A percentile compares a stretch with the other conserved stretches of the same genome.
phyloP scores from a whole-genome alignment of 192 early-diverging fungal species.

The Gamsiella multidivaricata region DNA sequence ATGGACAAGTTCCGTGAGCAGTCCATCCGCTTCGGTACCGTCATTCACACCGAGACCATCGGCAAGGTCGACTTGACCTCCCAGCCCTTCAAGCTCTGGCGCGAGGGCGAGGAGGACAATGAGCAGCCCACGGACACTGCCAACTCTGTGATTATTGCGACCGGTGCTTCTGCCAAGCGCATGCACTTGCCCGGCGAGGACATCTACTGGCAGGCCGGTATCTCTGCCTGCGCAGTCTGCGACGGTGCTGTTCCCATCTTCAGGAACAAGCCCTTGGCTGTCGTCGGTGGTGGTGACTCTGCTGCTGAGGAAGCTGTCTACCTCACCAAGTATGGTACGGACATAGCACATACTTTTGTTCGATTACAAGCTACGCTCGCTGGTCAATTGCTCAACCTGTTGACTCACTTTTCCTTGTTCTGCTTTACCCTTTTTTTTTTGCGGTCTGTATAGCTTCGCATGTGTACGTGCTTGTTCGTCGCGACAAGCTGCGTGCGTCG shows the following conservation, averaged over 20 bases:
- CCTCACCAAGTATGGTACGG: slow-evolving; percentile 90
- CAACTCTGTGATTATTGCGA: slow-evolving; percentile 91
- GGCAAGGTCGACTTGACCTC: slow-evolving; percentile 82
- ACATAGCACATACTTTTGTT: not conserved
- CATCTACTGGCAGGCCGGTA: slow-evolving; percentile 97
- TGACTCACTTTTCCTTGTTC: not conserved
- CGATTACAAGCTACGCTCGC: no score
- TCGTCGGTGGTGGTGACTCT: slow-evolving; percentile 97
- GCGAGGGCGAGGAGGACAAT: slow-evolving; percentile 80
- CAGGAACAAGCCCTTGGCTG: slow-evolving; percentile 93
- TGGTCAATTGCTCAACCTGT: no score
- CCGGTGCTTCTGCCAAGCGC: slow-evolving; percentile 98
- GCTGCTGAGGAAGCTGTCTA: slow-evolving; percentile 97
- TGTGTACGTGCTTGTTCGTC: slow-evolving; percentile 93
- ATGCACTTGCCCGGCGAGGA: slow-evolving; percentile 92
- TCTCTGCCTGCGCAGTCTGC: slow-evolving; percentile 99
- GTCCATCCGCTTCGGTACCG: slow-evolving; percentile 88
- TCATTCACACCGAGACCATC: slow-evolving; percentile 92
- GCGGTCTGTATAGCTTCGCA: slow-evolving; percentile 72
- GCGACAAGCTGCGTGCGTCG: slow-evolving; percentile 95
- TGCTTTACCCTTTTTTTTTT: slow-evolving; percentile 5
- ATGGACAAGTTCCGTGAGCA: slow-evolving; percentile 90
- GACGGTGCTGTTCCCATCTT: slow-evolving; percentile 98
- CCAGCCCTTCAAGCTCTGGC: slow-evolving; percentile 89
- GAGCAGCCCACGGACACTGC: slow-evolving; percentile 80